Conservation (phyloP, 2,329 filamentous ascomycete species). For the Tolypocladium inflatum region DNA sequence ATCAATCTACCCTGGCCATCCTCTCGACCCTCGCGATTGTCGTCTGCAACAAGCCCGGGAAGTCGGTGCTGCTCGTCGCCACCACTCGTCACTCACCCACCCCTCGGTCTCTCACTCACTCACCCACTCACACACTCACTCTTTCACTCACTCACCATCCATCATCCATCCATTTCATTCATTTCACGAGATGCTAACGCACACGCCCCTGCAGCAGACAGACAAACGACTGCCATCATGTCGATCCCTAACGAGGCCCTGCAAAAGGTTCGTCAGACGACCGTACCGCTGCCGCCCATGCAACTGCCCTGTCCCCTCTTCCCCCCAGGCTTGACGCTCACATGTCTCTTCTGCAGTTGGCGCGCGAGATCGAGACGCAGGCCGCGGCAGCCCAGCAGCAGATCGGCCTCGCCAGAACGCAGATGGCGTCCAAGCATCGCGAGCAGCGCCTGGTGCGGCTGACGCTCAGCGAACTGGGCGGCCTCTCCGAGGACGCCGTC, state of each 20-base stretch:
- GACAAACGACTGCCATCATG: conserved; percentile 44
- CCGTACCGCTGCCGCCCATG: background rate
- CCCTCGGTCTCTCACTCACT: too few relatives aligned
- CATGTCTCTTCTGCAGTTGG: conserved; percentile 48
- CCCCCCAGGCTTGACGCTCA: background rate
- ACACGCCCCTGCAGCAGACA: background rate
- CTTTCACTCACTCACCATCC: background rate
- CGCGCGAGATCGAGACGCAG: conserved; percentile 90
- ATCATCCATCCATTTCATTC: too few relatives aligned
- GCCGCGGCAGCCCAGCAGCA: conserved; percentile 85
- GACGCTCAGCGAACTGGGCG: conserved; percentile 73
- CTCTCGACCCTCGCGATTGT: background rate
- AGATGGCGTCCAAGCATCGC: conserved; percentile 76
- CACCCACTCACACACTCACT: background rate
- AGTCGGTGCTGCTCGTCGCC: background rate
- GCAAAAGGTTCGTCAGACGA: conserved; percentile 60
- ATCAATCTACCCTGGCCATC: background rate
- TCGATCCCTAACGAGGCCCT: conserved; percentile 89
- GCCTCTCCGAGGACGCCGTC: conserved; percentile 63
- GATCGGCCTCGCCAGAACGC: conserved; percentile 74
- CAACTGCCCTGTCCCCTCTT: background rate
- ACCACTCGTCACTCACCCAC: background rate
- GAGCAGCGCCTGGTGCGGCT: conserved; percentile 84
- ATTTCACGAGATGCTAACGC: background rate
- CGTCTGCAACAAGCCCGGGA: background rate